phyloP scores from a whole-genome alignment of 768 basidiomycete species.

The Naematelia encephala region DNA sequence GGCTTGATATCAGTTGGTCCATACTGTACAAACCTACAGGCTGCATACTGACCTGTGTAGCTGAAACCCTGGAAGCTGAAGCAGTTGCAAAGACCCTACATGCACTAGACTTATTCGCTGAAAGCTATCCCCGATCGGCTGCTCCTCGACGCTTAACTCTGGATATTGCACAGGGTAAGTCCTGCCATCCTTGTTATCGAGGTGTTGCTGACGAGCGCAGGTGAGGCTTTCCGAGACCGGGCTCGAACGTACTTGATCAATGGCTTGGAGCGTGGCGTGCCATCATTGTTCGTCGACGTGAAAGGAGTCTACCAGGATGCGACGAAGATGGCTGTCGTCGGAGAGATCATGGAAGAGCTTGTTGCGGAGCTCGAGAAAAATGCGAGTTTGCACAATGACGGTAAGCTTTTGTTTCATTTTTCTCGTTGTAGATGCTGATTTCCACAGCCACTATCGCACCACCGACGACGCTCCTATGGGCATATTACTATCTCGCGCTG shows the following conservation, averaged over 20 bases:
- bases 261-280: conserved; percentile 77
- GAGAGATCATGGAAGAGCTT: conserved; percentile 65
- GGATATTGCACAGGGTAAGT: conserved; percentile 59
- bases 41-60: conserved; percentile 9
- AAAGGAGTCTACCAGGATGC: conserved; percentile 72
- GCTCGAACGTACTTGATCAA: conserved; percentile 65
- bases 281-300: conserved; percentile 87
- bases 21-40: no score
- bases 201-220: conserved; percentile 47
- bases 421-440: conserved; percentile 3
- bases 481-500: conserved; percentile 88
- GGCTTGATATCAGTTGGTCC: conserved; percentile 63
- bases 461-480: conserved; percentile 87
- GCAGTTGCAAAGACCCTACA: conserved; percentile 58
- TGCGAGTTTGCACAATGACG: conserved; percentile 26
- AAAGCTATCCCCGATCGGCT: conserved; percentile 64
- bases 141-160: conserved; percentile 74
- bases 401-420: conserved; percentile 19
- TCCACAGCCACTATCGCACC: conserved; percentile 53
- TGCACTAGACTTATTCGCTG: conserved; percentile 61
- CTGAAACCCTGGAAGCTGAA: conserved; percentile 54
- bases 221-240: conserved; percentile 65
- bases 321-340: conserved; percentile 65
- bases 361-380: conserved; percentile 46
- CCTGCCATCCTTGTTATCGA: background rate